Evolutionary conservation across 805 yeast genomes (phyloP), one percentile per base, ranked within the genome.

Genomic region (Zygosaccharomyces gambellarensis): DNA sequence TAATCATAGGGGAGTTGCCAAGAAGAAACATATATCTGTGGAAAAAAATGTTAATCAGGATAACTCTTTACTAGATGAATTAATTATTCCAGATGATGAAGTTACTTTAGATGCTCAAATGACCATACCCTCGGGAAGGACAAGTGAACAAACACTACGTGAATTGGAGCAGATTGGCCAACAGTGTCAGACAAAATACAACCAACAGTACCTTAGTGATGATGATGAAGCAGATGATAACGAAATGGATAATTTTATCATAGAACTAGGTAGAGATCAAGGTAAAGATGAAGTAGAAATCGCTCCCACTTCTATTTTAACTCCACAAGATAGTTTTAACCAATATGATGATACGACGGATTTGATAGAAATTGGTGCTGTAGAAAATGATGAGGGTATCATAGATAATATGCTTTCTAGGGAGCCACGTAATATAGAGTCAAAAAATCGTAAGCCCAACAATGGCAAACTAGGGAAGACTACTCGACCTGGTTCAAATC

Each of bases 1-100:
- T 12, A 28, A 46, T 28, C 48, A 52, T 17, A 62, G 57, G 46
- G 67, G 69, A n/a, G 48, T 64, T 11, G 68, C 67, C 6, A 57
- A 52, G 36, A 53, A 56, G 14, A 63, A 54, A 48, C 46, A 22
- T n/a, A 8, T 27, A 11, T 19, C 19, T 10, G 3, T 14, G 29
- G 36, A 27, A 12, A 29, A 5, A 11, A 41, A 29, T 21, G 11
- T 42, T 30, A 36, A 47, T 25, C 55, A 58, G 34, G 64, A 63
- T 39, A 39, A 45, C 27, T 38, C 40, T 10, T 42, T 64, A 10
- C 29, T 58, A 25, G 46, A 55, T 17, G 68, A 63, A 14, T 34
- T 64, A 21, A 55, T 63, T 27, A 57, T 49, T 4, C 45, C 58
- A 1, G 63, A 59, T 48, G 54, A 54, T 34, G 58, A 54, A 25